phyloP scores from a whole-genome alignment of 768 basidiomycete genomes.

The Rhizopogon rudus region DNA sequence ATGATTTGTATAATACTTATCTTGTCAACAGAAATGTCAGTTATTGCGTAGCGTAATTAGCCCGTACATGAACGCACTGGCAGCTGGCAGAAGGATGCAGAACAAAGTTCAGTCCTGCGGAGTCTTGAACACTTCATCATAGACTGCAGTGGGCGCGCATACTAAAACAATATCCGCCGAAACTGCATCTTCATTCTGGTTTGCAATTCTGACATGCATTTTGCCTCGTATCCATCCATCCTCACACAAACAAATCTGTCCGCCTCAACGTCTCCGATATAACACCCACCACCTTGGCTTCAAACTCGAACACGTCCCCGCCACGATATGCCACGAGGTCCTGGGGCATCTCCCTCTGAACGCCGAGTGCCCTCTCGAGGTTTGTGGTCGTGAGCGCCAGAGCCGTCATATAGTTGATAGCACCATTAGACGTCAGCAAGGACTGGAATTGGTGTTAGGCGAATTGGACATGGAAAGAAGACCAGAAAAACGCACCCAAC shows the following conservation, averaged over 20 bases:
- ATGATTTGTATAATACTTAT: no score
- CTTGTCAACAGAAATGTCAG: no score
- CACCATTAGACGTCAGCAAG: constrained; percentile 33
- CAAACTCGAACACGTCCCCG: constrained; percentile 31
- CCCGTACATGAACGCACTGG: no score
- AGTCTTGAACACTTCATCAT: no score
- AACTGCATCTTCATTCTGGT: no score
- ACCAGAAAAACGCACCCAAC: constrained; percentile 25
- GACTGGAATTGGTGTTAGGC: constrained; percentile 21
- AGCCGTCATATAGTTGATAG: constrained; percentile 28
- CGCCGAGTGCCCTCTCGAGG: constrained; percentile 38
- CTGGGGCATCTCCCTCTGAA: constrained; percentile 22
- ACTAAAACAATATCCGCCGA: no score
- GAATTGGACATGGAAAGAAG: not conserved
- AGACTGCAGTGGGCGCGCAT: no score
- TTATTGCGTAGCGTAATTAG: no score
- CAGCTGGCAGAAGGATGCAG: no score
- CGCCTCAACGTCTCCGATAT: constrained; percentile 24
- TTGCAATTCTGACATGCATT: no score
- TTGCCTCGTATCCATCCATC: no score
- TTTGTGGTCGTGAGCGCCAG: constrained; percentile 35
- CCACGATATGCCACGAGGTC: constrained; percentile 35
- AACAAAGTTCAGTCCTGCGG: no score
- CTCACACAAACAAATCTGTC: constrained; percentile 16
- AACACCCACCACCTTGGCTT: constrained; percentile 34